These are phyloP conservation scores for Myxozyma monticola DNA, from an alignment of 805 yeast genomes.

Conservation along the genomic window DNA sequence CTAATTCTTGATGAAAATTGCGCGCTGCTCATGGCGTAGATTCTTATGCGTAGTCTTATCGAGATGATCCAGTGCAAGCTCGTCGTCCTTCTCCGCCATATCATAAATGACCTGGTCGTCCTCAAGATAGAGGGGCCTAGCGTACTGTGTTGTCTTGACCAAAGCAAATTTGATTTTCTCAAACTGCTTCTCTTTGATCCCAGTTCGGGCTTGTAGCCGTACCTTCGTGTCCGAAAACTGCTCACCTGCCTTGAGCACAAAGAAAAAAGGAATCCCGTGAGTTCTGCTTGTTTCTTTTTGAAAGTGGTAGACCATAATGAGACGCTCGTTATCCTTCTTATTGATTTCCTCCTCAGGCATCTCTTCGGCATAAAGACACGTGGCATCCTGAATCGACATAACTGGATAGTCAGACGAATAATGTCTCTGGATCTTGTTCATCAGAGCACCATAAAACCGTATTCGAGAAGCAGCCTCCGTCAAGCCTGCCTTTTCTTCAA, in stretches of 20 bases:
- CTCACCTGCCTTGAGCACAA: constrained; percentile 71
- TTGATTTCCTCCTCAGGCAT: constrained; percentile 36
- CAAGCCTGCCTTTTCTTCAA: constrained; percentile 55
- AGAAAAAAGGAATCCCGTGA: constrained; percentile 86
- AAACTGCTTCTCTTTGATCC: constrained; percentile 69
- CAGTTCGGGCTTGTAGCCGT: constrained; percentile 68
- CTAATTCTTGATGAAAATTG: constrained; percentile 54
- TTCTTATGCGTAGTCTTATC: constrained; percentile 68
- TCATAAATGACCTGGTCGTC: constrained; percentile 56
- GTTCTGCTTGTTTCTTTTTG: constrained; percentile 61
- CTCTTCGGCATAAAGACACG: constrained; percentile 46
- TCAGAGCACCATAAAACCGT: constrained; percentile 25
- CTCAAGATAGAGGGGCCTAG: constrained; percentile 44
- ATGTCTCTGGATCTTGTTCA: constrained; percentile 26
- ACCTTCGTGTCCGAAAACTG: constrained; percentile 58
- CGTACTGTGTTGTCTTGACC: constrained; percentile 41
- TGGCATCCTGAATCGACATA: constrained; percentile 40
- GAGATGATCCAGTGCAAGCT: constrained; percentile 82
- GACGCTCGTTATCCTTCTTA: constrained; percentile 24
- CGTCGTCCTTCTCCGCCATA: constrained; percentile 51
- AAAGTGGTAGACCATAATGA: constrained; percentile 74
- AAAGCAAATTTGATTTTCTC: constrained; percentile 70
- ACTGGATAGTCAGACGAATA: constrained; percentile 23
- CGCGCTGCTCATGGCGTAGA: constrained; percentile 50
- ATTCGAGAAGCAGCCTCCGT: constrained; percentile 41